Base-by-base conservation (phyloP, 2,329 filamentous ascomycete genomes). In the Parascedosporium putredinis region DNA sequence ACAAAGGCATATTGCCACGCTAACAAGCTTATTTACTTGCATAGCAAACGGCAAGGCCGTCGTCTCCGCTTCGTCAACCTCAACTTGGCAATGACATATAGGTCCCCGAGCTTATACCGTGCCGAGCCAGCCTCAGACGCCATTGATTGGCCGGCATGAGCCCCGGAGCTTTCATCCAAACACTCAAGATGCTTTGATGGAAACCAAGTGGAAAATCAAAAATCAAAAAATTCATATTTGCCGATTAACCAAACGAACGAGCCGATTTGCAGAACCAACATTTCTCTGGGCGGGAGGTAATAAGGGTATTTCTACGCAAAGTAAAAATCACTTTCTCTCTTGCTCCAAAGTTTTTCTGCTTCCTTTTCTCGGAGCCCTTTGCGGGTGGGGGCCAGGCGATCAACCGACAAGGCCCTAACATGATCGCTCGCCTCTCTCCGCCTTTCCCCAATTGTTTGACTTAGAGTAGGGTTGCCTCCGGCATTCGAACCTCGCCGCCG, bases 241-340 rank as follows among this genome's bases (percentile, higher is more conserved):
- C 38, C 38, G 38, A 42, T 42, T 42, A 42, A 16, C 38, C 38
- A 42, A 42, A 42, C 38, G n/a, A 24, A 18, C 20, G 38, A 42
- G 14, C 18, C 38, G 38, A 42, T 24, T 24, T 42, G 2, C 38
- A 42, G 27, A 12, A 31, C 27, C 27, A 31, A 31, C 27, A 31
- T 31, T n/a, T n/a, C n/a, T 31, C 27, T 31, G 27, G 12, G 27
- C 27, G 27, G 12, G 12, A 31, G 6, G 7, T 20, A 36, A 42
- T 42, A 20, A 16, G 38, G 38, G n/a, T 42, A 42, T 42, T n/a
- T n/a, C n/a, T n/a, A n/a, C n/a, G n/a, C n/a, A n/a, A n/a, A n/a
- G n/a, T n/a, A n/a, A n/a, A n/a, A n/a, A n/a, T n/a, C n/a, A n/a
- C n/a, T n/a, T n/a, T n/a, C n/a, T n/a, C n/a, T n/a, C n/a, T n/a